Evolutionary conservation across 2,329 filamentous ascomycete species (phyloP), one percentile per base, ranked within the genome.

Genomic region (Emmonsiellopsis sp.): DNA sequence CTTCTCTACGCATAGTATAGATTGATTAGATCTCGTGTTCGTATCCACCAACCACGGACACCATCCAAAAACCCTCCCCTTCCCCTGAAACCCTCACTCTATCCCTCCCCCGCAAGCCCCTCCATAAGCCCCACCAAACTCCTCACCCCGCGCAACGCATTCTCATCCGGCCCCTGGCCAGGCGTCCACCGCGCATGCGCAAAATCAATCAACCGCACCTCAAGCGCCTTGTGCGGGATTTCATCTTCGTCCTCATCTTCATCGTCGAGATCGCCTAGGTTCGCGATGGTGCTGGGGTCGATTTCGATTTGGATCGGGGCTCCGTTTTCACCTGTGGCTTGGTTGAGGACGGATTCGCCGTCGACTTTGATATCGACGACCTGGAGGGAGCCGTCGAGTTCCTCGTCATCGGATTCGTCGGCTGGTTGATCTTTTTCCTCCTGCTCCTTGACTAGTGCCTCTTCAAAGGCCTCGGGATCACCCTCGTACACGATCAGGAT

Each of bases 131-230:
- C 76, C 50, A 80, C 76, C 39, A 92, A 73, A 65, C 79, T 92
- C 64, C 83, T 77, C 57, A 96, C 81, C 0, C 91, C 91, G 37
- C 74, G 74, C 34, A 96, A 74, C 11, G 80, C 74, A 64, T 97
- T 97, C 71, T 95, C 85, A 67, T 98, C 93, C 0, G 87, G 85
- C 0, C 92, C 92, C 62, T 86, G 72, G 1, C 89, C 88, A 0
- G 88, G 86, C 1, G 83, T 86, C 84, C 86, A 97, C 49, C 77
- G 73, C 9, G 93, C 93, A 70, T 98, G 93, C 1, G 93, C 93
- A 77, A 98, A 98, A 68, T 98, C 93, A 61, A 98, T 98, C 58
- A 98, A 77, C 65, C 92, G 93, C 49, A 96, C 77, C 10, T 83
- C 80, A 63, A 86, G 88, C 43, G 95, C 81, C 61, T 84, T 84